Conservation (phyloP, 768 basidiomycete species). For the Leccinum broughii region DNA sequence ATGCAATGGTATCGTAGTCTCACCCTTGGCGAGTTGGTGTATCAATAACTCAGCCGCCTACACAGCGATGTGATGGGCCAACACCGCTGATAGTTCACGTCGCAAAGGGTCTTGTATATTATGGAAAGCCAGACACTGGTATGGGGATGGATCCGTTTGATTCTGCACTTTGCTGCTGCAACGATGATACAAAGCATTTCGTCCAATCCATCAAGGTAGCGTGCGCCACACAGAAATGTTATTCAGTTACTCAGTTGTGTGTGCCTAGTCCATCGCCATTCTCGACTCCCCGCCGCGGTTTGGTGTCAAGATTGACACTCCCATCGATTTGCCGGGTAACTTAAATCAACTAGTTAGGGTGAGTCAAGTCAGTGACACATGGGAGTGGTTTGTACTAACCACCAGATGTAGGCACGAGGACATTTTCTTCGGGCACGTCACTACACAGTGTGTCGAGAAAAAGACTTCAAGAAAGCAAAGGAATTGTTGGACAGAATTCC, state of each 20-base stretch:
- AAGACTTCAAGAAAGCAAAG: background rate
- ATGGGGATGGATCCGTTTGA: background rate
- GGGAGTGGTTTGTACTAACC: background rate
- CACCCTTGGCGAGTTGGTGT: background rate
- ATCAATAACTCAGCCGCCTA: background rate
- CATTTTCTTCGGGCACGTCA: background rate
- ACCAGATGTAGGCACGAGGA: slow-evolving; percentile 5
- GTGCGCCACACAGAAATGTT: background rate
- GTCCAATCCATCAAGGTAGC: slow-evolving; percentile 12
- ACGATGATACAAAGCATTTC: background rate
- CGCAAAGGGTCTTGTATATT: slow-evolving; percentile 5
- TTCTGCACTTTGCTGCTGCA: background rate
- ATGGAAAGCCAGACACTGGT: background rate
- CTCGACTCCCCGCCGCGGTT: slow-evolving; percentile 2
- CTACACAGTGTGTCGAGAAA: background rate
- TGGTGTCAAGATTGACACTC: background rate
- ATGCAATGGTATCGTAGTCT: slow-evolving; percentile 2
- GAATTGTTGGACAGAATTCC: background rate
- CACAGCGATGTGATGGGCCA: background rate
- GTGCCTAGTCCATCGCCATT: slow-evolving; percentile 3
- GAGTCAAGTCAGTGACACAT: background rate
- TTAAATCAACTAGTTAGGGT: background rate
- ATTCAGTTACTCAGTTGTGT: background rate
- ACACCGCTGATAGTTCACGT: slow-evolving; percentile 4
- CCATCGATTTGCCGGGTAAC: background rate